A percentile compares a stretch with the other conserved stretches of the same genome.
Evolutionary conservation across 352 stramenopile genomes (phyloP).

Genomic region (Globisporangium nagaii): DNA sequence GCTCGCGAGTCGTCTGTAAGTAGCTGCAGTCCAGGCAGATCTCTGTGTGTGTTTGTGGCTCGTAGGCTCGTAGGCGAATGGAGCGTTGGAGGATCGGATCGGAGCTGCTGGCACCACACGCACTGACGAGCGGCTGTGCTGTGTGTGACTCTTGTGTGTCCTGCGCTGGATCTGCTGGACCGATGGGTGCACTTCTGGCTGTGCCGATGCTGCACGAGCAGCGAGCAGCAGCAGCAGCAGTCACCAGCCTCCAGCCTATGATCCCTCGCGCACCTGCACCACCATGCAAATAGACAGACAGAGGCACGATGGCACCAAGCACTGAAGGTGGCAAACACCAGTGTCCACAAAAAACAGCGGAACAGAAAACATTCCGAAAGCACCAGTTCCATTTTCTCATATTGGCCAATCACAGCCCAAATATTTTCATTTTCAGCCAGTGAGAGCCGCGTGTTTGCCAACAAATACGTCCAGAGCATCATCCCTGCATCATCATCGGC

Average conservation of each 20-base stretch:
- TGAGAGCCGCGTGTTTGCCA: not conserved
- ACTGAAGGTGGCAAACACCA: not conserved
- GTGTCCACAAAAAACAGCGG: too few relatives aligned
- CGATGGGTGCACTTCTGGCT: not conserved
- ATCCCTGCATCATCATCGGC: not conserved
- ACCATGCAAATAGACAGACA: not conserved
- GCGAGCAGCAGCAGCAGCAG: not conserved
- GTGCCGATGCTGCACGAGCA: not conserved
- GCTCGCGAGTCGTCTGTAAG: constrained; percentile 40
- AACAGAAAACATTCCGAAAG: too few relatives aligned
- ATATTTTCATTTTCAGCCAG: not conserved
- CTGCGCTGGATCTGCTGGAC: not conserved
- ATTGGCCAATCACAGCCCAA: too few relatives aligned
- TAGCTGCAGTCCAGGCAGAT: not conserved
- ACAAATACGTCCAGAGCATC: not conserved
- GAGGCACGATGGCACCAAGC: not conserved
- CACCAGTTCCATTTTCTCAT: not conserved
- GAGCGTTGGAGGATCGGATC: not conserved
- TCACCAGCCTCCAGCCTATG: not conserved
- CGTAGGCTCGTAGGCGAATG: not conserved
- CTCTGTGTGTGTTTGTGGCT: not conserved
- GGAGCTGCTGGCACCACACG: not conserved
- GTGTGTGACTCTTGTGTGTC: constrained; percentile 1
- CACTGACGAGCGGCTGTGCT: not conserved
- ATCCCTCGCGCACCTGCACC: not conserved